Base-by-base conservation (phyloP, 1,284 basidiomycete genomes). In the Xanthoconium separans region DNA sequence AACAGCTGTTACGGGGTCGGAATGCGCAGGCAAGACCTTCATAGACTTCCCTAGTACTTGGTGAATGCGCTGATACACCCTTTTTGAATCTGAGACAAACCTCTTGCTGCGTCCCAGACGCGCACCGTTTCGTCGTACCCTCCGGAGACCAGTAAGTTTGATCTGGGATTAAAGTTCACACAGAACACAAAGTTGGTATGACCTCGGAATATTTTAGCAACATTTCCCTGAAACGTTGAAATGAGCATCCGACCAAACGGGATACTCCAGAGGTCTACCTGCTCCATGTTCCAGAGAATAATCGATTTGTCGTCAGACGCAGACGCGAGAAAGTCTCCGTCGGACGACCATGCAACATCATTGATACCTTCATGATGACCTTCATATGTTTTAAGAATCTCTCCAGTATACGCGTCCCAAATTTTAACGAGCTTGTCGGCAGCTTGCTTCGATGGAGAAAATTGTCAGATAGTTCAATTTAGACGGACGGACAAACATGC, bases 151-250 rank as follows among this genome's bases (percentile, higher is more conserved):
- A 98, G 75, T 33, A 99, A 75, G 66, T 94, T 96, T 0, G 89
- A 89, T 59, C 86, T 82, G 0, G 93, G 94, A 63, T 92, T 95
- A 73, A 90, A 98, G 59, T 93, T 90, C 9, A 96, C 79, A 59
- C 93, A 95, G 60, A 98, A 93, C 0, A 98, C 93, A 60, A 93
- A 94, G 61, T 93, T 95, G 3, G 95, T 95, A 65, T 99, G 96
- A 0, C 91, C 92, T 39, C 78, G 74, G 8, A 97, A 74, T 9
- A 78, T 81, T 59, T 85, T 89, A 12, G 80, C 76, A 51, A 77
- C 70, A 48, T 73, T 72, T 34, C 81, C 81, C 89, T 92, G 55
- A 8, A 36, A 6, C 6, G 27, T 43, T 9, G 11, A 44, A 39
- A 36, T 57, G 6, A 62, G 54, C 27, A 29, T 55, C 18, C 29